Evolutionary conservation across 2,329 filamentous ascomycete genomes (phyloP), one percentile per base, ranked within the genome.

Genomic region (Pseudofabraea citricarpa): DNA sequence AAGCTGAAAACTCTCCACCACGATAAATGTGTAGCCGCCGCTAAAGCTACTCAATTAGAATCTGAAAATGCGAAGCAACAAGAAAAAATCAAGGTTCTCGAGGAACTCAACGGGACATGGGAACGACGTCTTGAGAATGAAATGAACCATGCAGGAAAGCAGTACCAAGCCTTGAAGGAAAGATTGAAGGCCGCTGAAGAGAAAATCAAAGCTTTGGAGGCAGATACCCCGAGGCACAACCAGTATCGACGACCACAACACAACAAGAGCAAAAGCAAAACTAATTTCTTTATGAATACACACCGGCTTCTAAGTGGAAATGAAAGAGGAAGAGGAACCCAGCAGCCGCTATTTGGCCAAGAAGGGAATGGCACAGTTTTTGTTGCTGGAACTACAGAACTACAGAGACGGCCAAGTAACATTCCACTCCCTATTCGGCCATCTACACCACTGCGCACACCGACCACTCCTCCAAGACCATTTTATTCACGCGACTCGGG

Each of bases 91-190:
- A 33, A 35, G 5, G 40, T 45, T 8, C 48, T 56, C 6, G 48
- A 55, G 32, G 35, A 44, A 6, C 44, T 45, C 15, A 38, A 51
- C 3, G 36, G 36, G 5, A 54, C 51, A 4, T 53, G 47, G 41
- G 44, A 55, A 38, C 35, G 37, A 16, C 48, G 52, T 7, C 31
- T 56, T 5, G 47, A 50, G 19, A 49, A 51, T 6, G 49, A 56
- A 36, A 39, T 40, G 4, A 53, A 50, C n/a, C 49, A 53, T 22
- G 48, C 50, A 18, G 51, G 43, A 5, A 46, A 53, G 8, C 51
- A 49, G 37, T 52, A 54, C 31, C 47, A 46, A 35, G 44, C 44
- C 2, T 40, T 55, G 2, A 50, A 53, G 41, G 48, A 53, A 19
- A 49, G 49, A 15, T 50, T 47, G 4, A 46, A 53, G 8, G 41